Evolutionary conservation across 1,284 basidiomycete species (phyloP).

Genomic region (Phlebopus sp.): DNA sequence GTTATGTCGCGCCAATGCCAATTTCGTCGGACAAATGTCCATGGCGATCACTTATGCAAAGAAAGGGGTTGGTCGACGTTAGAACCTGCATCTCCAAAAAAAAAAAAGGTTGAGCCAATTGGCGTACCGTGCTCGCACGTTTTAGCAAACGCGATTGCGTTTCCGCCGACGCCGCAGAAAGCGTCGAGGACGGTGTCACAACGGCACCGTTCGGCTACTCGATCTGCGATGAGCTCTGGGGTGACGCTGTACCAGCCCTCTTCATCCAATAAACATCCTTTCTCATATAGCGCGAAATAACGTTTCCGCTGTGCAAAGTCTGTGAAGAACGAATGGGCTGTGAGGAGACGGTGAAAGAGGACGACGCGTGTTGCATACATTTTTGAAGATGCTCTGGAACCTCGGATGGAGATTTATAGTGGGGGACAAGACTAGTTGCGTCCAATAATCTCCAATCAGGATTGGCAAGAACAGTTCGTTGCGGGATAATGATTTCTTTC

Average conservation of each 20-base stretch:
- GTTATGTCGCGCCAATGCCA: constrained; percentile 89
- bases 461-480: background rate
- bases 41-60: constrained; percentile 79
- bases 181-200: constrained; percentile 87
- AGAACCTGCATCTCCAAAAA: too few relatives aligned
- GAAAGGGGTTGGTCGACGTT: too few relatives aligned
- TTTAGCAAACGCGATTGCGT: constrained; percentile 94
- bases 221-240: constrained; percentile 86
- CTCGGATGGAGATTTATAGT: constrained; percentile 59
- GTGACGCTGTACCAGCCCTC: constrained; percentile 98
- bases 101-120: background rate
- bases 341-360: background rate
- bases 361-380: constrained; percentile 60
- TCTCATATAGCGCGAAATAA: constrained; percentile 78
- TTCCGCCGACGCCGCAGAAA: constrained; percentile 97
- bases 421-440: constrained; percentile 67
- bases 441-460: constrained; percentile 42
- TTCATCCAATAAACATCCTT: constrained; percentile 76
- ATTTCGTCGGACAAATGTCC: constrained; percentile 80
- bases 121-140: constrained; percentile 85
- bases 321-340: constrained; percentile 32
- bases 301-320: constrained; percentile 84
- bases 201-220: constrained; percentile 89
- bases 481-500: background rate
- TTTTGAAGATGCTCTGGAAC: constrained; percentile 78